phyloP scores from a whole-genome alignment of 164 flowering plant species.

The Cinnamomum chago region DNA sequence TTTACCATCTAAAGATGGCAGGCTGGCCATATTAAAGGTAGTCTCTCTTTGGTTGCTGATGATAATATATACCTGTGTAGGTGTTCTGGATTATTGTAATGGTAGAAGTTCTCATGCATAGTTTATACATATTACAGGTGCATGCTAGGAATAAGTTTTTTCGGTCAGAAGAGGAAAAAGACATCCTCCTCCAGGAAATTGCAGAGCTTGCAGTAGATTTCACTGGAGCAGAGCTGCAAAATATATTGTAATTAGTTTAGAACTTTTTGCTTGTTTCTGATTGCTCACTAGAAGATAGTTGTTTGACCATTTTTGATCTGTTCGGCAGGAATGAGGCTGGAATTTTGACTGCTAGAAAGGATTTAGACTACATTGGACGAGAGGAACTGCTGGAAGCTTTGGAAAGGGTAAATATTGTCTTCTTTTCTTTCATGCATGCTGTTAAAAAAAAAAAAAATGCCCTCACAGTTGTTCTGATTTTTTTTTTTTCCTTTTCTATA shows the following conservation, averaged over 20 bases:
- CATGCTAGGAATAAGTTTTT: slow-evolving; percentile 94
- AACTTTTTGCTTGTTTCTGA: background rate
- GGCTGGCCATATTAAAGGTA: slow-evolving; percentile 89
- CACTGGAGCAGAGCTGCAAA: slow-evolving; percentile 97
- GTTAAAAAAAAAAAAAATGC: background rate
- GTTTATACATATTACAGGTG: slow-evolving; percentile 43
- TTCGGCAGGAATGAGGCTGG: slow-evolving; percentile 95
- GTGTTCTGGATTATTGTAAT: background rate
- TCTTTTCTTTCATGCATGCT: background rate
- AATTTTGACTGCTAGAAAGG: slow-evolving; percentile 91
- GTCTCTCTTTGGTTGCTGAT: background rate
- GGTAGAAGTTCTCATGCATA: slow-evolving; percentile 9
- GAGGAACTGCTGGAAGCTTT: slow-evolving; percentile 89
- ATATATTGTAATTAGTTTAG: slow-evolving; percentile 57
- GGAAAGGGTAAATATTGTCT: slow-evolving; percentile 57
- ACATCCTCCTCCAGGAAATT: slow-evolving; percentile 65
- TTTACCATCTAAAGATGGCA: slow-evolving; percentile 89
- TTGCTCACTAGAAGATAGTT: background rate
- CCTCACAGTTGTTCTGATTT: slow-evolving; percentile 1
- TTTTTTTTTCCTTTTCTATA: background rate
- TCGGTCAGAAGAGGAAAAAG: slow-evolving; percentile 81
- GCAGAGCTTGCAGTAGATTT: slow-evolving; percentile 84
- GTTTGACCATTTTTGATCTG: slow-evolving; percentile 3
- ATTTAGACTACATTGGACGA: slow-evolving; percentile 82
- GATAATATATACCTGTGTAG: background rate